A percentile compares a stretch with the other conserved stretches of the same genome.
phyloP scores from a whole-genome alignment of 306 rosid species.

The Crotalaria pallida region DNA sequence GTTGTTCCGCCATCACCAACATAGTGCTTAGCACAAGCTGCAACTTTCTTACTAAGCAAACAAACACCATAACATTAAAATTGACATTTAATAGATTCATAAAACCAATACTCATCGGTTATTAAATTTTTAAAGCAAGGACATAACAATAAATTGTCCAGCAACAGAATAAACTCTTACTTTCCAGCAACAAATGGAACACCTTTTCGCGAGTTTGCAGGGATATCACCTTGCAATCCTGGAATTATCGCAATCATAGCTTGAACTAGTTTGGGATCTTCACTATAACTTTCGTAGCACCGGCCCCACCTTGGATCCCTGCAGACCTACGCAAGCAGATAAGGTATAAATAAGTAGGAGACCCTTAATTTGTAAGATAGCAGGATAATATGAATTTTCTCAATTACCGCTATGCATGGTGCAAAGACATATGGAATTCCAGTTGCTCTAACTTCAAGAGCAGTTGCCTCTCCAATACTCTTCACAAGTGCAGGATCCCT shows the following conservation, averaged over 20 bases:
- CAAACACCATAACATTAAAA: neutral
- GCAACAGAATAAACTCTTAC: constrained; percentile 12
- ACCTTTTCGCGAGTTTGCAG: constrained; percentile 26
- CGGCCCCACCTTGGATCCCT: constrained; percentile 45
- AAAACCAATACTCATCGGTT: neutral
- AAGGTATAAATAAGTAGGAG: neutral
- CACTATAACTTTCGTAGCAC: constrained; percentile 41
- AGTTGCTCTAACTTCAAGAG: constrained; percentile 38
- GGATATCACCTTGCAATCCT: constrained; percentile 35
- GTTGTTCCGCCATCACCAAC: constrained; percentile 33
- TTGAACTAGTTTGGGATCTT: constrained; percentile 33
- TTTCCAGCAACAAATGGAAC: constrained; percentile 32
- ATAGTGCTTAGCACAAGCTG: constrained; percentile 27
- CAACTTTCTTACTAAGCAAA: constrained; percentile 18
- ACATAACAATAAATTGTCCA: neutral
- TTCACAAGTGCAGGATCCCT: constrained; percentile 34
- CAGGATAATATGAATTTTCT: neutral
- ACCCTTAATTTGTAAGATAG: neutral
- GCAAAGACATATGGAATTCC: constrained; percentile 36
- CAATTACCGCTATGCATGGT: constrained; percentile 32
- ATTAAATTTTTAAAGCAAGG: neutral
- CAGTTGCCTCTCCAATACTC: constrained; percentile 37
- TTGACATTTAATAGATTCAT: neutral
- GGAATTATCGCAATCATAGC: constrained; percentile 30
- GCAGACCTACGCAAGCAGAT: constrained; percentile 21